Evolutionary conservation across 805 yeast genomes (phyloP), one percentile per base, ranked within the genome.

Genomic region (Cyberlindnera americana): DNA sequence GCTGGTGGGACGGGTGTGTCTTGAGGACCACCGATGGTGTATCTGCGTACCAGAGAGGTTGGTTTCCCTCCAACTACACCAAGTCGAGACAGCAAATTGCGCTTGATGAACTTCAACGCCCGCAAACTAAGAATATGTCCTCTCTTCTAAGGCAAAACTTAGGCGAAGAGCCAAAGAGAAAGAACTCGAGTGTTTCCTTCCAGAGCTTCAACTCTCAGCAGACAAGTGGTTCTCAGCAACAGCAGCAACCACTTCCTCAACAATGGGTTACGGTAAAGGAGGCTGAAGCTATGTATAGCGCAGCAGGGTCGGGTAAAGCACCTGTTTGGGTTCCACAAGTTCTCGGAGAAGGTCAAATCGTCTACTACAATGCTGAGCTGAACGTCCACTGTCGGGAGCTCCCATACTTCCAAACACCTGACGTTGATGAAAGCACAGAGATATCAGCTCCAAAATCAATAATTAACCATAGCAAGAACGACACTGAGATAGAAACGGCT

Each of bases 1-100:
- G 88, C 3, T 88, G 95, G 96, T 86, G 95, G 93, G 95, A 88
- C 59, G 95, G 96, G 10, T 69, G 82, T 14, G 48, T 66, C 26
- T 35, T 52, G 42, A 40, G 52, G 43, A 46, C 48, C 9, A 59
- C 56, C 5, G 58, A 64, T 22, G 19, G 24, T 11, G 8, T 8
- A 6, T 5, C 30, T 14, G 12, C 19, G 19, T 29, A 29, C 23
- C 53, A 57, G 28, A 70, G 95, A 54, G 96, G 96, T 50, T 88
- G 95, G 95, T 85, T 88, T 64, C 95, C 95, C 14, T 73, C 73
- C 35, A 75, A 73, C 42, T 81, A 73, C 59, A 78, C 78, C 19
- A 40, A 32, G 29, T 18, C 35, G 15, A 29, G 47, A 24, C 33
- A 33, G 19, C 43, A 35, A 41, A 15, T 42, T 24, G 39, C 37